Base-by-base conservation (phyloP, 192 early-diverging fungal genomes). In the Obelidium mucronatum region DNA sequence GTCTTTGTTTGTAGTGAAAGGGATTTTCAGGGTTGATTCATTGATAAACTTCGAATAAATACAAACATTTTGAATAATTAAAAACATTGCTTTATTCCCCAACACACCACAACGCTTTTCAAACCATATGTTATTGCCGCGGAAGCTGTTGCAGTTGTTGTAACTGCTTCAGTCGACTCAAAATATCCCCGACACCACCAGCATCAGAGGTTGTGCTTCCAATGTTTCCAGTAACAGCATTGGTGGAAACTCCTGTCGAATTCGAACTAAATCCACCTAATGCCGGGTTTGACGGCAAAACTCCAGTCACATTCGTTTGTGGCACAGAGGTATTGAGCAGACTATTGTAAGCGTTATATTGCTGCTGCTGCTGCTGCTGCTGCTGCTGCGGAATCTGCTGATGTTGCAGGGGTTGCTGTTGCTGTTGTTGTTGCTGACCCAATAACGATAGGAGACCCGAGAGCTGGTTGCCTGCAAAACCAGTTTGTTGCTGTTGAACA, bases 131-230 rank as follows among this genome's bases (percentile, higher is more conserved):
- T 40, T 54, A 26, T 40, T 72, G 37, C 5, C 51, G 76, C 34
- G 42, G 68, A n/a, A n/a, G n/a, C 30, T 71, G 53, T n/a, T 78
- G 59, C 31, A 78, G 36, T 52, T 78, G 77, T 52, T 78, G 77
- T 26, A 78, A 31, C 51, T 73, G 77, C 40, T 78, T 78, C 24
- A 78, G 34, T 24, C 37, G n/a, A 24, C 40, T 58, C 40, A 78
- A 48, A 55, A 78, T 60, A 35, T 78, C 77, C 11, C 60, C 42
- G 3, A 78, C 77, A 54, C 69, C 69, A 5, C 56, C 55, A 36
- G 31, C 56, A 19, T 6, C 36, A 22, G n/a, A n/a, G n/a, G n/a
- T n/a, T n/a, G n/a, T n/a, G n/a, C n/a, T n/a, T n/a, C n/a, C n/a
- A n/a, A n/a, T n/a, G n/a, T 6, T 60, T 39, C 63, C 63, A 65